Evolutionary conservation across 139 green algal species (phyloP).

Genomic region (Chlorella sp.): DNA sequence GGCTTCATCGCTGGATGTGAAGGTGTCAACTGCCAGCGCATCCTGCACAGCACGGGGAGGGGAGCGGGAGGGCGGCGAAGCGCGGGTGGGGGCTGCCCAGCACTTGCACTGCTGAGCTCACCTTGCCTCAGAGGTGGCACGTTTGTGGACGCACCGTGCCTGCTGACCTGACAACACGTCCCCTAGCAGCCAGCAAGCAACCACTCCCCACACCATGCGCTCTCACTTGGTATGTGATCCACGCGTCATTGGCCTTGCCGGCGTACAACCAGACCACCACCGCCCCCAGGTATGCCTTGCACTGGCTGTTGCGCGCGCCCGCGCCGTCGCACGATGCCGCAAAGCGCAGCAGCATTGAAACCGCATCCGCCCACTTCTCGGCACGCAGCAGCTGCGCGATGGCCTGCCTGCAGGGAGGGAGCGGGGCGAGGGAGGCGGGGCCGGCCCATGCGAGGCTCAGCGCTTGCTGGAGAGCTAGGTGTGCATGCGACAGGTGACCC

Average conservation of each 20-base stretch:
- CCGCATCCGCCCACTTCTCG: slow-evolving; percentile 59
- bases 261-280: slow-evolving; percentile 77
- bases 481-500: no score
- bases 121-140: no score
- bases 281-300: slow-evolving; percentile 75
- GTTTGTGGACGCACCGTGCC: no score
- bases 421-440: no score
- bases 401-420: slow-evolving; percentile 25
- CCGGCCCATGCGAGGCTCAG: no score
- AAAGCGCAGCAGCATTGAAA: slow-evolving; percentile 68
- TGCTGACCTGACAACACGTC: no score
- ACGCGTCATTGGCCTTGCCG: slow-evolving; percentile 63
- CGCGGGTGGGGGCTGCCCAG: no score
- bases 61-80: no score
- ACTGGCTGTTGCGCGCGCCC: slow-evolving; percentile 52
- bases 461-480: neutral
- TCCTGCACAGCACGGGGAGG: slow-evolving; percentile 72
- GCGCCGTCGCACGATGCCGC: slow-evolving; percentile 59
- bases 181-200: no score
- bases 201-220: no score
- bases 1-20: slow-evolving; percentile 76
- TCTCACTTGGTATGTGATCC: slow-evolving; percentile 59
- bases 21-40: slow-evolving; percentile 69
- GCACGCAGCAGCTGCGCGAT: slow-evolving; percentile 44
- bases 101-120: no score